Conservation (phyloP, 1,284 basidiomycete genomes). For the Meira nashicola region DNA sequence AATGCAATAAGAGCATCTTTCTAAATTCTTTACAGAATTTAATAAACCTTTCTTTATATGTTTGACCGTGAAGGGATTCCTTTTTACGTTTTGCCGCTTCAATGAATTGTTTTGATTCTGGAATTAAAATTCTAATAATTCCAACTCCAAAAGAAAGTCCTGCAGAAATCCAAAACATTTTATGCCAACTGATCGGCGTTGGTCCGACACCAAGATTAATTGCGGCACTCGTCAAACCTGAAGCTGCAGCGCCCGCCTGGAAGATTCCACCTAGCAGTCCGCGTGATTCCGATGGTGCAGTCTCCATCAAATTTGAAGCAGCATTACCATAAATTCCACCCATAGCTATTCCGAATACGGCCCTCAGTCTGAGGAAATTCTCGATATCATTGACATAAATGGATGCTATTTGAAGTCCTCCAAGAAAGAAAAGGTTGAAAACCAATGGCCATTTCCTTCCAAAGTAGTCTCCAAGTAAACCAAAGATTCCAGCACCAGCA, state of each 20-base stretch:
- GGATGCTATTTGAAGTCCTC: constrained; percentile 29
- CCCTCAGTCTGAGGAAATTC: constrained; percentile 32
- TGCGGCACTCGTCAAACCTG: neutral
- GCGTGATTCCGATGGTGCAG: neutral
- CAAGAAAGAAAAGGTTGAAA: constrained; percentile 32
- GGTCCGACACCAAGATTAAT: neutral
- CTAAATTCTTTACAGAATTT: no score
- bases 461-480: constrained; percentile 9
- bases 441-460: constrained; percentile 21
- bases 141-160: neutral
- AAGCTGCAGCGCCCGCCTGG: neutral
- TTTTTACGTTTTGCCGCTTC: neutral
- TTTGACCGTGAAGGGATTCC: no score
- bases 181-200: neutral
- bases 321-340: constrained; percentile 14
- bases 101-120: neutral
- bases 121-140: neutral
- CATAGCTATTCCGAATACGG: constrained; percentile 38
- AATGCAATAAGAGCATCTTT: no score
- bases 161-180: neutral
- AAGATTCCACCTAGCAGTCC: neutral
- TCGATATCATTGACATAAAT: constrained; percentile 25
- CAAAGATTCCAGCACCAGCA: constrained; percentile 35
- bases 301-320: neutral
- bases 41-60: no score